Percentiles rank a stretch among this genome's conserved stretches.
phyloP scores from a whole-genome alignment of 2,329 filamentous ascomycete species.

The Fusarium aywerte region DNA sequence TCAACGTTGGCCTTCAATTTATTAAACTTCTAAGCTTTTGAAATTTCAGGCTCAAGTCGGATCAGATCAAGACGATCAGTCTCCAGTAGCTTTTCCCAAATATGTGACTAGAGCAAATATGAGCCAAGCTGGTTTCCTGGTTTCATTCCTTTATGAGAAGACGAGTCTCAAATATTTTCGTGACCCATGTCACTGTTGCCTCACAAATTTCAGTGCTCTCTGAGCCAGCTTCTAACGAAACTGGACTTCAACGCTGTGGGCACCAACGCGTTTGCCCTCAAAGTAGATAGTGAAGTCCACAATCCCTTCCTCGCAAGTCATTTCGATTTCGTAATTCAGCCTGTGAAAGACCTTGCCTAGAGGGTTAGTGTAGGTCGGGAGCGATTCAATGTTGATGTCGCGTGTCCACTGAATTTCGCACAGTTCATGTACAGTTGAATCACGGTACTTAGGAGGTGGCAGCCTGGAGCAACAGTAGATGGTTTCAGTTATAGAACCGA shows the following conservation, averaged over 20 bases:
- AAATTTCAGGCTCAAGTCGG: too few species aligned
- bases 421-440: not conserved
- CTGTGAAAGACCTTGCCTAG: slow-evolving; percentile 1
- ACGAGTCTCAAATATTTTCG: too few species aligned
- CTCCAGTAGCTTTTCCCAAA: not conserved
- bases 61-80: too few species aligned
- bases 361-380: slow-evolving; percentile 25
- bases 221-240: slow-evolving; percentile 23
- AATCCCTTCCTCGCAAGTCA: slow-evolving; percentile 34
- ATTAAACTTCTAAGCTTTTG: too few species aligned
- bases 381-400: not conserved
- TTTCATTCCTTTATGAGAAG: too few species aligned
- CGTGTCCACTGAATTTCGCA: slow-evolving; percentile 40
- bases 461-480: not conserved
- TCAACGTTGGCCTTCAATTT: not conserved
- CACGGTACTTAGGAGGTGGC: rapidly evolving
- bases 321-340: slow-evolving; percentile 24
- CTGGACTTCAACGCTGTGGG: slow-evolving; percentile 31
- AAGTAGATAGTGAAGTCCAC: slow-evolving; percentile 41
- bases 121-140: too few species aligned
- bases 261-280: slow-evolving; percentile 23
- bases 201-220: not conserved
- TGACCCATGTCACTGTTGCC: too few species aligned
- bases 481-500: rapidly evolving
- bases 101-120: not conserved